These are phyloP conservation scores for Raddia distichophylla DNA, from an alignment of 176 grass and related monocot genomes.

Conservation along the genomic window DNA sequence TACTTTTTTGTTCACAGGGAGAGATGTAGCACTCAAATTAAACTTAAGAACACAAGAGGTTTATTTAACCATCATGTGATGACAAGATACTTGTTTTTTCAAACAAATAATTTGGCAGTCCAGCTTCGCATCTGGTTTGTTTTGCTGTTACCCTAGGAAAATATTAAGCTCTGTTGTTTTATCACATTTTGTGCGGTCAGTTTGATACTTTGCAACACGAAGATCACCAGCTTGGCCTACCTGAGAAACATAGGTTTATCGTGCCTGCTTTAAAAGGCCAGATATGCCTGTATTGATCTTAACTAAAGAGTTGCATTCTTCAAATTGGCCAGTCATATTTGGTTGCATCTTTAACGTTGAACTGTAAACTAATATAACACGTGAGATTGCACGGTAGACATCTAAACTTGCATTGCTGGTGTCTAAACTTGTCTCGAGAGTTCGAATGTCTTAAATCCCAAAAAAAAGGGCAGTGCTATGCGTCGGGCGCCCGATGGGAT, in stretches of 20 bases:
- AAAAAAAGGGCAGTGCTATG: no score
- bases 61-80: conserved; percentile 20
- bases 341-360: neutral
- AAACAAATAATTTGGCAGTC: conserved; percentile 31
- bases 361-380: neutral
- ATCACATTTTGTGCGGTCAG: neutral
- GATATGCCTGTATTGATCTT: neutral
- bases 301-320: neutral
- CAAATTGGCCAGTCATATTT: neutral
- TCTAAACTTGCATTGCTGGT: no score
- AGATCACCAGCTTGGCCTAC: neutral
- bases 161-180: neutral
- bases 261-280: neutral
- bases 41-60: conserved; percentile 22
- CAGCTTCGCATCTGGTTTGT: neutral
- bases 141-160: neutral
- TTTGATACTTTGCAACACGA: neutral
- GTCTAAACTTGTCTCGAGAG: no score
- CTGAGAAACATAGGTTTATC: neutral
- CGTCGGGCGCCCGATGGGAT: no score
- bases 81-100: neutral
- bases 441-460: no score
- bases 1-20: conserved; percentile 27
- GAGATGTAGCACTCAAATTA: conserved; percentile 16
- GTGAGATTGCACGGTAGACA: neutral